phyloP scores from a whole-genome alignment of 345 rosid species.

The Gynandropsis gynandra region DNA sequence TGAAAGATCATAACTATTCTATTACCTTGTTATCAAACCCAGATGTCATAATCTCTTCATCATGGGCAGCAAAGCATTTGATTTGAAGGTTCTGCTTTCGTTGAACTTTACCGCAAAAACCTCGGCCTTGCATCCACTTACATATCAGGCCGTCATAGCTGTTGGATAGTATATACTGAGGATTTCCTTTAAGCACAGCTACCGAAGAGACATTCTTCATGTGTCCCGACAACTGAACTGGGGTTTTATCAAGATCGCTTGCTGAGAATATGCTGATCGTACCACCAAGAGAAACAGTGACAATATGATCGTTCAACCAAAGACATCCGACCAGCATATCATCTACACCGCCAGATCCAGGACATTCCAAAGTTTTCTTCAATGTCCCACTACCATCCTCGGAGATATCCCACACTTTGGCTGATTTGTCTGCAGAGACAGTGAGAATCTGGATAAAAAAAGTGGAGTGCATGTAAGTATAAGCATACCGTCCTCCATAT shows the following conservation, averaged over 20 bases:
- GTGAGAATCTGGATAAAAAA: slow-evolving; percentile 59
- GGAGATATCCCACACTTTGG: no score
- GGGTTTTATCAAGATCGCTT: slow-evolving; percentile 64
- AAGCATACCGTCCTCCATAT: neutral
- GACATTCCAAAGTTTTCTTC: slow-evolving; percentile 54
- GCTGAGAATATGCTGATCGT: slow-evolving; percentile 68
- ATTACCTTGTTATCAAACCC: slow-evolving; percentile 91
- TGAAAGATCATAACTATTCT: neutral
- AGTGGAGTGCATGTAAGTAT: slow-evolving; percentile 1
- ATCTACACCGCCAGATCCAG: slow-evolving; percentile 74
- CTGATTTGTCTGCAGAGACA: slow-evolving; percentile 94
- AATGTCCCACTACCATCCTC: slow-evolving; percentile 61
- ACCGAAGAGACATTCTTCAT: slow-evolving; percentile 77
- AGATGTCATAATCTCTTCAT: slow-evolving; percentile 74
- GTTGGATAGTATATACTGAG: slow-evolving; percentile 59
- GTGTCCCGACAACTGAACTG: slow-evolving; percentile 69
- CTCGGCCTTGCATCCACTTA: slow-evolving; percentile 84
- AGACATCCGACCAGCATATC: slow-evolving; percentile 97
- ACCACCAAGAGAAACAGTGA: slow-evolving; percentile 93
- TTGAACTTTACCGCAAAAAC: slow-evolving; percentile 62
- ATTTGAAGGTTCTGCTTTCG: slow-evolving; percentile 75
- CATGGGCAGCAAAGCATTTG: slow-evolving; percentile 76
- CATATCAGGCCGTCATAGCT: slow-evolving; percentile 89
- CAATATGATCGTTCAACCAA: slow-evolving; percentile 83
- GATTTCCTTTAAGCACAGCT: slow-evolving; percentile 51